phyloP scores from a whole-genome alignment of 495 filamentous ascomycete species.

The Sphaerosporella brunnea region DNA sequence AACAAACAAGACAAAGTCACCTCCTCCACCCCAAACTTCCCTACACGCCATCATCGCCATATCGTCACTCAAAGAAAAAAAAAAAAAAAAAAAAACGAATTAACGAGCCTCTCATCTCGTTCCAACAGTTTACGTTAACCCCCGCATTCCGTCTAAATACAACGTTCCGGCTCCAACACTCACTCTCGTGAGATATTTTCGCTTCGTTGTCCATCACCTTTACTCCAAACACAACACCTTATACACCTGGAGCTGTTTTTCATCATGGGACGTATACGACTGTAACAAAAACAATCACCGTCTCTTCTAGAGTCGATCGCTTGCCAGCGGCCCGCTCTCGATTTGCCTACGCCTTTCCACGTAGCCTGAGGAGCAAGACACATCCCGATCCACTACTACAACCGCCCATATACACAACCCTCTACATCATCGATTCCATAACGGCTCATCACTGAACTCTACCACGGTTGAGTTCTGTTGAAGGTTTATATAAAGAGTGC shows the following conservation, averaged over 20 bases:
- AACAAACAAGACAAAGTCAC: background rate
- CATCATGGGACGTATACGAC: slow-evolving; percentile 24
- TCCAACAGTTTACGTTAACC: too few species aligned
- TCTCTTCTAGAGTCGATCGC: slow-evolving; percentile 16
- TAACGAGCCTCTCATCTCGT: background rate
- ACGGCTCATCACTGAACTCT: too few species aligned
- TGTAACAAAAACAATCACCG: slow-evolving; percentile 13
- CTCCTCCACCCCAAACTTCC: too few species aligned
- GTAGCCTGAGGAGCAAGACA: background rate
- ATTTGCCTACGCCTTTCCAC: background rate
- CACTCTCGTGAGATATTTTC: background rate
- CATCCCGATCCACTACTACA: too few species aligned
- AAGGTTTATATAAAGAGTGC: too few species aligned
- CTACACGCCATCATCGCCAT: too few species aligned
- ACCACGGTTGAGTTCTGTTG: too few species aligned
- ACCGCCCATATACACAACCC: background rate
- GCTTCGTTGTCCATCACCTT: background rate
- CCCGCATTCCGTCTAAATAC: background rate
- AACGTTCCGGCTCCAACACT: too few species aligned
- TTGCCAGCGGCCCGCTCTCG: slow-evolving; percentile 4
- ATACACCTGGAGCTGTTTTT: slow-evolving; percentile 7
- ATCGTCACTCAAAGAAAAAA: background rate
- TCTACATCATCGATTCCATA: slow-evolving; percentile 1
- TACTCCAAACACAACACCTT: background rate
- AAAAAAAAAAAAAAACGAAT: background rate